Evolutionary conservation across 805 yeast species (phyloP), one percentile per base, ranked within the genome.

Genomic region (Kurtzmaniella cleridarum): DNA sequence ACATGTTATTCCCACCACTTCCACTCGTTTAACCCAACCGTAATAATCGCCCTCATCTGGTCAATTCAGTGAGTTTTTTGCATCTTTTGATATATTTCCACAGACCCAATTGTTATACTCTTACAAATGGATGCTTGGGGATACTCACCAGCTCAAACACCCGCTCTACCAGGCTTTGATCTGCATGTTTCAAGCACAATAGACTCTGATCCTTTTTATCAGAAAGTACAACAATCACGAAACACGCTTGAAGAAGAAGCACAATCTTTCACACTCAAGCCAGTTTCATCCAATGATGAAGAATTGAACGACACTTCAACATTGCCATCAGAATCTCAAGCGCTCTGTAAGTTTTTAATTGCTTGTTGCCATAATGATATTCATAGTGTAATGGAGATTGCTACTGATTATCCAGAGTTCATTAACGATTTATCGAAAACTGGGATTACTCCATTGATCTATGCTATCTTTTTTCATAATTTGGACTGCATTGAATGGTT

Each of bases 381-480:
- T 23, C 64, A 62, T 1, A 50, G 66, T 1, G 40, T 64, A 18
- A 68, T 64, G 41, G 50, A 55, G 11, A 44, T 49, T 2, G 28
- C 55, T 8, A 42, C 57, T n/a, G 24, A 46, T 2, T 39, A 54
- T 32, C 54, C 60, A 2, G 54, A 51, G 7, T 38, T 51, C 15
- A 48, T 57, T 11, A 46, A 58, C 27, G 53, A 56, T 10, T 35
- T 20, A 14, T 27, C 38, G 75, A 73, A 38, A 5, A 44, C 44
- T 7, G 74, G 73, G 4, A 55, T 51, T 15, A 51, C 64, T 3
- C 51, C 64, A 9, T 54, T 69, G 43, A 53, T 78, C 3, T 79
- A 74, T 51, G 75, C 83, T 9, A 67, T 81, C 17, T 76, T 76
- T 29, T 80, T 76, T 46, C 67, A 74, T 42, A 66, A 79, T 28